A percentile compares a stretch with the other conserved stretches of the same genome.
Evolutionary conservation across 2,329 filamentous ascomycete species (phyloP).

Genomic region (Verticillium longisporum): DNA sequence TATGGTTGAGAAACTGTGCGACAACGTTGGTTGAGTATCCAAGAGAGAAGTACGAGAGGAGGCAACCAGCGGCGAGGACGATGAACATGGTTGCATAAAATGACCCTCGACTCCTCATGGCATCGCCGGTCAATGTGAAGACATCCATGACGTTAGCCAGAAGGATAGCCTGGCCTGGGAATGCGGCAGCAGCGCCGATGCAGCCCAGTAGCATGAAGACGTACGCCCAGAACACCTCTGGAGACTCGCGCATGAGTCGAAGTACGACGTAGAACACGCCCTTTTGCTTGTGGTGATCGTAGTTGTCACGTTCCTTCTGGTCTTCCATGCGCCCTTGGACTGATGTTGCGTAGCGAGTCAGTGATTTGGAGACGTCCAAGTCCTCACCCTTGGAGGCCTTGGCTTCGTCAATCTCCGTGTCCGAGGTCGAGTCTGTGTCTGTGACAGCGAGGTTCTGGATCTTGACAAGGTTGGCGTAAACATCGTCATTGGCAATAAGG

Average conservation of each 20-base stretch:
- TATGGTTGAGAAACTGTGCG: conserved; percentile 16
- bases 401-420: conserved; percentile 15
- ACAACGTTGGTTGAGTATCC: conserved; percentile 28
- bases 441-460: conserved; percentile 27
- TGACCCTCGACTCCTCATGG: conserved; percentile 32
- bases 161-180: conserved; percentile 36
- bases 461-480: conserved; percentile 46
- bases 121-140: conserved; percentile 25
- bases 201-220: conserved; percentile 19
- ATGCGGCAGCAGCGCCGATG: conserved; percentile 21
- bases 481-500: conserved; percentile 35
- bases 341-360: conserved; percentile 22
- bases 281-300: conserved; percentile 22
- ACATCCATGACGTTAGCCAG: conserved; percentile 33
- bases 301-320: conserved; percentile 28
- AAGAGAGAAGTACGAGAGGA: conserved; percentile 34
- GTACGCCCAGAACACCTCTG: conserved; percentile 27
- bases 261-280: conserved; percentile 21
- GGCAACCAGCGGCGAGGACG: conserved; percentile 36
- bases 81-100: conserved; percentile 52
- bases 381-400: conserved; percentile 3
- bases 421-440: conserved; percentile 11
- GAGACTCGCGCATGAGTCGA: conserved; percentile 28
- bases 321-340: conserved; percentile 21
- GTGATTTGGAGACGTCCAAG: conserved; percentile 18